Evolutionary conservation across 2,329 filamentous ascomycete species (phyloP), one percentile per base, ranked within the genome.

Genomic region (Cladosporium austrohemisphaericum): DNA sequence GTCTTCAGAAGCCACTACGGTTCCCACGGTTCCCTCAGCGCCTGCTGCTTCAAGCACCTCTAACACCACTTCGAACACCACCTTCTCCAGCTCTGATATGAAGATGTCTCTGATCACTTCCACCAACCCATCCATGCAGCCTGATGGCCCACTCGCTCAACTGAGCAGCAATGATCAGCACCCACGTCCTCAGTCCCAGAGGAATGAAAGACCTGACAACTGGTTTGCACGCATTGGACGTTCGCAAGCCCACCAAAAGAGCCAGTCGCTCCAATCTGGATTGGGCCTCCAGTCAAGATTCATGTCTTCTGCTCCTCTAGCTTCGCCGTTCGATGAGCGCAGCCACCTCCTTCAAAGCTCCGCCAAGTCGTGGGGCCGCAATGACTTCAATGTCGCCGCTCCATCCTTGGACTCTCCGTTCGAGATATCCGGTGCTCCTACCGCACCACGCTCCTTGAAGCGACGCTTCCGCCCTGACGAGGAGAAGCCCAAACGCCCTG

Each of bases 401-500:
- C 57, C 60, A n/a, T 57, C 63, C 13, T 60, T 76, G 10, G 72
- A 70, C 29, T 78, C 80, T 3, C 79, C 80, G 13, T 72, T 81
- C 35, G 76, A 77, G 52, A 67, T 81, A 52, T 76, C 80, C 50
- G 68, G 73, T 7, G 74, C 74, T 7, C 68, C 70, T 16, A 72
- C 78, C 3, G 71, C 76, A 23, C 71, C 75, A 7, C 76, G 75
- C 40, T 71, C 74, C 2, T 73, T 79, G 57, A 81, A 83, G 62
- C 76, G 80, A 51, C 77, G 80, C 49, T 79, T 80, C 52, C 71
- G 76, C 32, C 72, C 76, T 51, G 75, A 80, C 20, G 70, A 76
- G 46, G 61, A 71, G 28, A 72, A 71, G 53, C 70, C 72, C 16
- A 71, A 70, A 29, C 71, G 68, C 53, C 68, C 72, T 28, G 65